These are phyloP conservation scores for Venturia pyrina DNA, from an alignment of 2,329 filamentous ascomycete genomes.

Conservation along the genomic window DNA sequence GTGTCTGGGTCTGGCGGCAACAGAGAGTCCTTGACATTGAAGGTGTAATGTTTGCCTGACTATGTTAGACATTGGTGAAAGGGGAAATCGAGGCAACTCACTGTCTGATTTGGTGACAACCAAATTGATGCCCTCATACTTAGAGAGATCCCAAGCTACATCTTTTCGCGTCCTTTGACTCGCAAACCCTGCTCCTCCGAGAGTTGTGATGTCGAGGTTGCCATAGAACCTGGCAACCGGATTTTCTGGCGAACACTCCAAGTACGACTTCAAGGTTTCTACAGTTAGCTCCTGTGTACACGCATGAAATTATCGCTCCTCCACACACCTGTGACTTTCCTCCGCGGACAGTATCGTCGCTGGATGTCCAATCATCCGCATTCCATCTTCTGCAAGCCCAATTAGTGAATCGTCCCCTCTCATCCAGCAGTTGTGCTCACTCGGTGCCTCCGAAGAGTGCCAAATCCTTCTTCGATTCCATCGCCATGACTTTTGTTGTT, in stretches of 20 bases:
- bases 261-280: slow-evolving; percentile 35
- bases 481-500: slow-evolving; percentile 5
- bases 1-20: slow-evolving; percentile 46
- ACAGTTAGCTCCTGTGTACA: slow-evolving; percentile 14
- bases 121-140: slow-evolving; percentile 52
- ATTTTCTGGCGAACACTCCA: slow-evolving; percentile 24
- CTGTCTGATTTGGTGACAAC: slow-evolving; percentile 44
- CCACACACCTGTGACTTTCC: slow-evolving; percentile 48
- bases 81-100: slow-evolving; percentile 14
- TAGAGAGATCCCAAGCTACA: slow-evolving; percentile 52
- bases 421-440: not conserved
- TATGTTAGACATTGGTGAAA: not conserved
- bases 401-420: not conserved
- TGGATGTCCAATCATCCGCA: slow-evolving; percentile 52
- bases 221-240: slow-evolving; percentile 51
- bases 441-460: slow-evolving; percentile 5
- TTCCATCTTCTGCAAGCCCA: slow-evolving; percentile 36
- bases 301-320: slow-evolving; percentile 18
- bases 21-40: slow-evolving; percentile 64
- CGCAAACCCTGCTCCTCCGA: slow-evolving; percentile 75
- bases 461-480: not conserved
- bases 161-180: slow-evolving; percentile 54
- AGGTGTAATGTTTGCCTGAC: slow-evolving; percentile 55
- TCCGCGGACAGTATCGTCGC: slow-evolving; percentile 69
- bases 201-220: slow-evolving; percentile 59